Conservation (phyloP, 2,329 filamentous ascomycete species). For the Scedosporium dehoogii region DNA sequence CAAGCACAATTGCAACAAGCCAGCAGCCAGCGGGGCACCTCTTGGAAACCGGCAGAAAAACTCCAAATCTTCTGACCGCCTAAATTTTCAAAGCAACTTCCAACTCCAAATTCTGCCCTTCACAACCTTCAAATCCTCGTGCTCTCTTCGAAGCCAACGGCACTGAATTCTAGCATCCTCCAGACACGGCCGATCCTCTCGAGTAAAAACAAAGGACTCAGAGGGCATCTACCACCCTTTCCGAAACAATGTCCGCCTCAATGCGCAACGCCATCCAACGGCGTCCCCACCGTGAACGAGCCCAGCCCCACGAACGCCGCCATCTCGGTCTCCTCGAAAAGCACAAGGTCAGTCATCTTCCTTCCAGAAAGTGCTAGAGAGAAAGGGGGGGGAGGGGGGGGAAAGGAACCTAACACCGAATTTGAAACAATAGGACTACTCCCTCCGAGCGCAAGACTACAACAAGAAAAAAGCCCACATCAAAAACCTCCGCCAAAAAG, state of each 20-base stretch:
- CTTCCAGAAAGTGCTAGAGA: no score
- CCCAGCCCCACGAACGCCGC: conserved; percentile 71
- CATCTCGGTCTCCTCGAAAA: conserved; percentile 93
- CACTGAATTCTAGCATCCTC: no score
- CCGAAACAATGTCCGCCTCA: conserved; percentile 37
- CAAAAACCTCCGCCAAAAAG: conserved; percentile 50
- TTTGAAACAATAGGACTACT: conserved; percentile 41
- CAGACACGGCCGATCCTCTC: no score
- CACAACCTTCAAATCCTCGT: background rate
- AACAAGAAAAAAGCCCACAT: conserved; percentile 54
- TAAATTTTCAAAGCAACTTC: conserved; percentile 13
- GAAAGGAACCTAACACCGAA: conserved; percentile 5
- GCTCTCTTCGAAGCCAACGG: no score
- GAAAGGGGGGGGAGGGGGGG: no score
- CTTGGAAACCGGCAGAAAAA: background rate
- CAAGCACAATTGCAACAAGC: no score
- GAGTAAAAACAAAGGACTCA: no score
- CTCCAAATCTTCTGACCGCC: conserved; percentile 10
- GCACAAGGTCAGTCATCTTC: conserved; percentile 55
- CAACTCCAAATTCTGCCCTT: conserved; percentile 9
- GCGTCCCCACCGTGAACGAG: conserved; percentile 82
- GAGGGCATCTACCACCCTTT: background rate
- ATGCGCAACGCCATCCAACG: conserved; percentile 60
- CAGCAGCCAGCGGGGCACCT: background rate
- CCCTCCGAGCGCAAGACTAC: conserved; percentile 55